Evolutionary conservation across 371 early-diverging fungal species (phyloP).

Genomic region (Mucor irregularis): DNA sequence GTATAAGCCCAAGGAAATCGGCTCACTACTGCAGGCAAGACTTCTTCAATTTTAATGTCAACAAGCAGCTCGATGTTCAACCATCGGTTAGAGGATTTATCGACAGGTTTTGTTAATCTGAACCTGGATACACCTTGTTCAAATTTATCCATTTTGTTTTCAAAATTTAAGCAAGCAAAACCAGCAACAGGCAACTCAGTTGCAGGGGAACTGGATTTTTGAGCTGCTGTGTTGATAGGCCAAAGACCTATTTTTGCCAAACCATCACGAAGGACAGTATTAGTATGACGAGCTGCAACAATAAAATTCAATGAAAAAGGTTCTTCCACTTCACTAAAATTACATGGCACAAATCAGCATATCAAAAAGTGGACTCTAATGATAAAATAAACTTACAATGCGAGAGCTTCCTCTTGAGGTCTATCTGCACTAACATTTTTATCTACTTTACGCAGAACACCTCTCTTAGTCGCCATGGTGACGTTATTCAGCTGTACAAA

Average conservation of each 20-base stretch:
- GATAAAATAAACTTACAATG: slow-evolving; percentile 7
- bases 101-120: slow-evolving; percentile 10
- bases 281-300: slow-evolving; percentile 21
- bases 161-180: slow-evolving; percentile 16
- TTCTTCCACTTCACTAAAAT: slow-evolving; percentile 20
- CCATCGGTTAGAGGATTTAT: slow-evolving; percentile 12
- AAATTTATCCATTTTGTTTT: slow-evolving; percentile 13
- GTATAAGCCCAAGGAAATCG: slow-evolving; percentile 22
- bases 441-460: slow-evolving; percentile 11
- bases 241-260: slow-evolving; percentile 19
- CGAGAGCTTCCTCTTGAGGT: slow-evolving; percentile 17
- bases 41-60: slow-evolving; percentile 22
- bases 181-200: slow-evolving; percentile 13
- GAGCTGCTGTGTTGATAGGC: background rate
- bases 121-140: slow-evolving; percentile 22
- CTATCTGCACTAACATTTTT: slow-evolving; percentile 13
- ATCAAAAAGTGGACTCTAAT: background rate
- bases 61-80: slow-evolving; percentile 19
- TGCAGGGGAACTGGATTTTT: no score
- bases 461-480: slow-evolving; percentile 7
- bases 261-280: slow-evolving; percentile 16
- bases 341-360: no score
- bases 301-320: slow-evolving; percentile 22
- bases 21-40: slow-evolving; percentile 11
- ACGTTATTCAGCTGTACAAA: slow-evolving; percentile 12